A percentile compares a stretch with the other conserved stretches of the same genome.
Evolutionary conservation across 345 rosid species (phyloP).

Genomic region (Aquilaria sinensis): DNA sequence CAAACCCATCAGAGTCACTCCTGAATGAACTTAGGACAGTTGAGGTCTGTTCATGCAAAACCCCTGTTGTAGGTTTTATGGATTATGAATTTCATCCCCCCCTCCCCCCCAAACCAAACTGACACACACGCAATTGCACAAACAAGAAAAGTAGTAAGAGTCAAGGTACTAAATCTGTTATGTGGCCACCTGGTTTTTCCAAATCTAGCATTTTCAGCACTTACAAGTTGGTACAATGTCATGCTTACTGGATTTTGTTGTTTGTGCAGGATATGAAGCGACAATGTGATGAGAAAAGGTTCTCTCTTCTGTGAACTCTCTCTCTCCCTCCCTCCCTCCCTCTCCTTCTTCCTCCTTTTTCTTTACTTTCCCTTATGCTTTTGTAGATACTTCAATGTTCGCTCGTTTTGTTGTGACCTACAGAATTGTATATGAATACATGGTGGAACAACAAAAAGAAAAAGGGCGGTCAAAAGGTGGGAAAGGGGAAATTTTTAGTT

Average conservation of each 20-base stretch:
- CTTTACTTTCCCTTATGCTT: slow-evolving; percentile 13
- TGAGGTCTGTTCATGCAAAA: slow-evolving; percentile 57
- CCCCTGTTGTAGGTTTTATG: too few species aligned
- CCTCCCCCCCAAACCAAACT: too few species aligned
- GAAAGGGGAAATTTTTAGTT: slow-evolving; percentile 51
- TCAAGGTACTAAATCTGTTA: too few species aligned
- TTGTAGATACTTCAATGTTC: neutral
- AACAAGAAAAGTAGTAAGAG: too few species aligned
- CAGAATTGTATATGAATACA: slow-evolving; percentile 73
- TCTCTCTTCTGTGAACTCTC: neutral
- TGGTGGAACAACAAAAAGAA: slow-evolving; percentile 73
- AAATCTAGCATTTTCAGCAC: too few species aligned
- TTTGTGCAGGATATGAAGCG: slow-evolving; percentile 91
- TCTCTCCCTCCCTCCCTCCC: too few species aligned
- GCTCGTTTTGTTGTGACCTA: slow-evolving; percentile 11
- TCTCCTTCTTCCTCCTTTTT: too few species aligned
- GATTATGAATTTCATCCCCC: too few species aligned
- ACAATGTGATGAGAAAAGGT: slow-evolving; percentile 98
- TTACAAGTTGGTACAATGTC: neutral
- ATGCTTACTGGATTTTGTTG: slow-evolving; percentile 14
- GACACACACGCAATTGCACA: too few species aligned
- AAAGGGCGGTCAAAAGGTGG: slow-evolving; percentile 70
- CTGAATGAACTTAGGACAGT: slow-evolving; percentile 88
- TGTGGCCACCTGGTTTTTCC: too few species aligned
- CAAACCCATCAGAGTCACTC: slow-evolving; percentile 90